These are phyloP conservation scores for Glonium stellatum DNA, from an alignment of 495 filamentous ascomycete species.

Conservation along the genomic window DNA sequence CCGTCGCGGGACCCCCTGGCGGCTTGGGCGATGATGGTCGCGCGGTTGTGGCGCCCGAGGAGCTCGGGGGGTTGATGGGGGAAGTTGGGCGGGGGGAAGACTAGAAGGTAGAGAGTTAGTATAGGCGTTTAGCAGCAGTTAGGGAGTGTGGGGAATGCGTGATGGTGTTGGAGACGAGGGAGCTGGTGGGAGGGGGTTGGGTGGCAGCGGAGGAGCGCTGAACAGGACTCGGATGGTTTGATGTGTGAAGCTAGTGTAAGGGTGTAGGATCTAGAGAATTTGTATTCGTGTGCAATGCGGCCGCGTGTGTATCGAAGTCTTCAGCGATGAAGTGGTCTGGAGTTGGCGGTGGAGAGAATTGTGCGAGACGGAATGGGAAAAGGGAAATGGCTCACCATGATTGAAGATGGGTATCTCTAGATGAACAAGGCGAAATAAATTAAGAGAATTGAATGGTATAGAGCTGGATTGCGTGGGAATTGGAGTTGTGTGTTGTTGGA, in stretches of 20 bases:
- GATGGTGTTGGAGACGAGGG: background rate
- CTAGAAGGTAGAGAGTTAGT: constrained; percentile 35
- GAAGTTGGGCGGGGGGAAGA: constrained; percentile 71
- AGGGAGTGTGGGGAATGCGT: too few relatives aligned
- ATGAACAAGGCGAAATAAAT: background rate
- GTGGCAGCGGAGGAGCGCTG: too few relatives aligned
- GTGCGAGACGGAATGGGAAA: background rate
- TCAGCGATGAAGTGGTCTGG: background rate
- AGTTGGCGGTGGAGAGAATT: background rate
- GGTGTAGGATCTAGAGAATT: too few relatives aligned
- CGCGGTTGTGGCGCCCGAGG: constrained; percentile 57
- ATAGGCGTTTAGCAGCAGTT: too few relatives aligned
- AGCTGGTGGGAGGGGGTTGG: too few relatives aligned
- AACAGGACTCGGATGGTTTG: too few relatives aligned
- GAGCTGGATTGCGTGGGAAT: constrained; percentile 2
- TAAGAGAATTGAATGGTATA: background rate
- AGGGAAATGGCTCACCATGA: background rate
- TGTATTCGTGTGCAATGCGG: background rate
- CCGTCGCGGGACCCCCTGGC: constrained; percentile 91
- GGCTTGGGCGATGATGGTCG: constrained; percentile 80
- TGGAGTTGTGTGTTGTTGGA: constrained; percentile 3
- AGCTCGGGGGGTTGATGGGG: constrained; percentile 41
- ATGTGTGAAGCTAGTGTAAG: too few relatives aligned
- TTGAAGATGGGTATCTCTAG: background rate
- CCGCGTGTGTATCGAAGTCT: background rate